Evolutionary conservation across 1,284 basidiomycete genomes (phyloP), one percentile per base, ranked within the genome.

Genomic region (Trichosporon inkin): DNA sequence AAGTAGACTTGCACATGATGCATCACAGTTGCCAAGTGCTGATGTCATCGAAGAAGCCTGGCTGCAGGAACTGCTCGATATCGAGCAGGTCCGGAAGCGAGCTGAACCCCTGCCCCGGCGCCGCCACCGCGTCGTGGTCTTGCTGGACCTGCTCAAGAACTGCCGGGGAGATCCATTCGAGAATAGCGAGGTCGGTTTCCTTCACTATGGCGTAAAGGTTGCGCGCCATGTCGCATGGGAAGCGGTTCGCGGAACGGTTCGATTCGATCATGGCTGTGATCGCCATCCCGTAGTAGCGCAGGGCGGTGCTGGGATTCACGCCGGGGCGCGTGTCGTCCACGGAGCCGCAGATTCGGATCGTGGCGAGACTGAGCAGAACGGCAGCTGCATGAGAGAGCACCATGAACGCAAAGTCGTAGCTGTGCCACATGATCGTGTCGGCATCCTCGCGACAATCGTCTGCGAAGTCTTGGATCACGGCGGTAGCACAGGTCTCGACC

Each of bases 221-320:
- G n/a, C 38, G 53, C 6, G 66, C 66, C 66, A 68, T 68, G 34
- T 68, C 66, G 34, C 56, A 61, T 13, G 66, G 58, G 58, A 68
- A 67, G 2, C 36, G 39, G 44, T 66, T 68, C 8, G 64, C 64
- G 1, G 66, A 65, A 5, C 64, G 66, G 40, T 64, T 64, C 14
- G 58, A 58, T 36, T 66, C 64, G 10, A 68, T 61, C 55, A 68
- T 39, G 8, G 62, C 55, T 11, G 64, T 62, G 52, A 68, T 64
- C 2, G 66, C 64, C 62, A 61, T 58, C 2, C 47, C 66, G 54
- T 61, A 68, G 44, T 62, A 66, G 17, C 66, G 51, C 58, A 58
- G 63, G 5, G 66, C 64, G 3, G 53, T 55, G 19, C 34, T 32
- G 11, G 53, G 54, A 35, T 67, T 64, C 47, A 63, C 38, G 6